Evolutionary conservation across 257 asterid species (phyloP), one percentile per base, ranked within the genome.

Genomic region (Nicotiana noctiflora): DNA sequence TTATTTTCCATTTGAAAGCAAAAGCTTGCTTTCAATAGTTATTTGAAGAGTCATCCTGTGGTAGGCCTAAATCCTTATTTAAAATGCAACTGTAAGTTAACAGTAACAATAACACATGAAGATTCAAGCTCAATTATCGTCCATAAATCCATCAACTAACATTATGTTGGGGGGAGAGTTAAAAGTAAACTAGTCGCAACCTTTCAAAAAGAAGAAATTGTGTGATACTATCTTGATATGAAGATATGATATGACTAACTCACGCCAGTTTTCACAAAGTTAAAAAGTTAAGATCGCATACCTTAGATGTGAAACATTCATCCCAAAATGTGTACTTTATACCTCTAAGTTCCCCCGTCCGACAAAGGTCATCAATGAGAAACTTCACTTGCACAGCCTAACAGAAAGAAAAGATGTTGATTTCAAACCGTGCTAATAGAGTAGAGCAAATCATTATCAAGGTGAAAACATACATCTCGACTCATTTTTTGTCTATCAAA

Each of bases 231-330:
- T 17, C 65, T 10, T 31, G 14, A 21, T 18, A 31, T 13, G 6
- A 72, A 70, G 23, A 25, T 17, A 44, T 44, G 75, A 29, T 29
- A 29, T 29, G 32, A 61, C 21, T 21, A 63, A 46, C 18, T 29
- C 27, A 25, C 8, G 0, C 49, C 49, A 44, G 9, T 6, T 23
- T 72, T 72, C 7, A 72, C 40, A 46, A 46, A 46, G 23, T 49
- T 25, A 14, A 49, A 74, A 18, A 70, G 46, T 7, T 25, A 34
- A 79, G 68, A 72, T 75, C 78, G 77, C 83, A 75, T 80, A 92
- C 98, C 99, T 91, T 93, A 32, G 97, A 95, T 9, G 98, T 89
- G 87, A 81, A 93, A 84, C 91, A 80, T 86, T 95, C 99, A 18
- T 93, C 89, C 97, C 96, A 92, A 81, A 85, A 91, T 17, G 97